phyloP scores from a whole-genome alignment of 768 basidiomycete genomes.

The Termitomyces titanicus region DNA sequence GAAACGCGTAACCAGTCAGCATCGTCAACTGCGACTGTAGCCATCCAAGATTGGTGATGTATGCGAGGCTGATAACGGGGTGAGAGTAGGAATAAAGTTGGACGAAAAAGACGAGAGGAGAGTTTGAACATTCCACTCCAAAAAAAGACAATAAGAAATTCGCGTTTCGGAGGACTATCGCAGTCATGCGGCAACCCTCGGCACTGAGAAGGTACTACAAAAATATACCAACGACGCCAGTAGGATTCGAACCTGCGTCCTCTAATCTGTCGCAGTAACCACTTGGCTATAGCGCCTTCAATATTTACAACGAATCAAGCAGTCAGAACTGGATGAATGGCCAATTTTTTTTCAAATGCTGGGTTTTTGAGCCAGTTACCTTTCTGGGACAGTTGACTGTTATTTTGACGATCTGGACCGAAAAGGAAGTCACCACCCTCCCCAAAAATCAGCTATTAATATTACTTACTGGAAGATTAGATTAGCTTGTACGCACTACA shows the following conservation, averaged over 20 bases:
- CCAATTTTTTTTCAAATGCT: no score
- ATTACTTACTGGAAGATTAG: no score
- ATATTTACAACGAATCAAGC: no score
- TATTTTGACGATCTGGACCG: no score
- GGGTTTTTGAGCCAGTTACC: no score
- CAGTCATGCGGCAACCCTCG: conserved; percentile 10
- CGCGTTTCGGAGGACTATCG: conserved; percentile 1
- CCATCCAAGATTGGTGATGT: conserved; percentile 12
- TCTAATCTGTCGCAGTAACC: conserved; percentile 79
- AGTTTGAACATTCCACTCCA: conserved; percentile 11
- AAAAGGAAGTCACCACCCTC: no score
- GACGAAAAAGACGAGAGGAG: background rate
- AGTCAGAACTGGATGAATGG: no score
- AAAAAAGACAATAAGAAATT: conserved; percentile 6
- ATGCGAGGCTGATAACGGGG: background rate
- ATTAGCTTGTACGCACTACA: no score
- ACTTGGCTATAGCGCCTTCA: conserved; percentile 78
- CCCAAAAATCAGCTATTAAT: no score
- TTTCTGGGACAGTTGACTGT: no score
- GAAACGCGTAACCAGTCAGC: conserved; percentile 33
- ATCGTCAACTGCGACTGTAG: conserved; percentile 12
- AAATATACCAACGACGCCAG: conserved; percentile 4
- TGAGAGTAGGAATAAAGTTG: background rate
- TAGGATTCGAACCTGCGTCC: conserved; percentile 1
- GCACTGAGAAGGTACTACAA: background rate